phyloP scores from a whole-genome alignment of 345 rosid genomes.

The Schrenkiella parvula region DNA sequence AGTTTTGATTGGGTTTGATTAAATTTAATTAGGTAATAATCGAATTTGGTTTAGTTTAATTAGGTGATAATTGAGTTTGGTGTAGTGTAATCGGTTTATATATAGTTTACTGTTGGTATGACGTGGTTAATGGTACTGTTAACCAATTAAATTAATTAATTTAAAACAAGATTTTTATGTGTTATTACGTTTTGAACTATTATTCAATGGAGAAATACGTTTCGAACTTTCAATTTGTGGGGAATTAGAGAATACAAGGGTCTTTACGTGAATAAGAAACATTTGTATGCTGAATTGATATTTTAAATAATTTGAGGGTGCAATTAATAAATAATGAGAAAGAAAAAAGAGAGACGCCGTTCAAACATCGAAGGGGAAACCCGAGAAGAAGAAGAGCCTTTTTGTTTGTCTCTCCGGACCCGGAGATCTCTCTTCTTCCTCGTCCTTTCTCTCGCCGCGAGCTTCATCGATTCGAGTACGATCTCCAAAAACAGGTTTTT shows the following conservation, averaged over 20 bases:
- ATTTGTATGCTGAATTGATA: not conserved
- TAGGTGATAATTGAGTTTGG: too few relatives aligned
- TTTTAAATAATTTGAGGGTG: not conserved
- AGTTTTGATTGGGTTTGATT: too few relatives aligned
- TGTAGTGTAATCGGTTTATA: too few relatives aligned
- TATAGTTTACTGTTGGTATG: too few relatives aligned
- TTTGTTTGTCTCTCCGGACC: conserved; percentile 19
- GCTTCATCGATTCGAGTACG: conserved; percentile 13
- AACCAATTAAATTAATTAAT: too few relatives aligned
- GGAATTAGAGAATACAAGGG: not conserved
- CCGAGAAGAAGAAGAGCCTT: not conserved
- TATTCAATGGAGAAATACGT: too few relatives aligned
- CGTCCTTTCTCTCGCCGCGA: conserved; percentile 8
- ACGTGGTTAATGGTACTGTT: too few relatives aligned
- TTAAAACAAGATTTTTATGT: too few relatives aligned
- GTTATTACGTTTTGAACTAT: too few relatives aligned
- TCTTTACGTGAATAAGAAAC: not conserved
- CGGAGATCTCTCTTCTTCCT: conserved; percentile 20
- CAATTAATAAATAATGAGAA: not conserved
- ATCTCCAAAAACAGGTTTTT: not conserved
- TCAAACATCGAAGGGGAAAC: conserved; percentile 11
- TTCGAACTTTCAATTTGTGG: too few relatives aligned
- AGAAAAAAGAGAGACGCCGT: conserved; percentile 32
- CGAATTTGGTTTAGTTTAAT: too few relatives aligned
- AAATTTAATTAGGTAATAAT: too few relatives aligned